Percentiles rank a stretch among this genome's conserved stretches.
Conservation (phyloP, 2,329 filamentous ascomycete species). For the Nigrograna mackinnonii region DNA sequence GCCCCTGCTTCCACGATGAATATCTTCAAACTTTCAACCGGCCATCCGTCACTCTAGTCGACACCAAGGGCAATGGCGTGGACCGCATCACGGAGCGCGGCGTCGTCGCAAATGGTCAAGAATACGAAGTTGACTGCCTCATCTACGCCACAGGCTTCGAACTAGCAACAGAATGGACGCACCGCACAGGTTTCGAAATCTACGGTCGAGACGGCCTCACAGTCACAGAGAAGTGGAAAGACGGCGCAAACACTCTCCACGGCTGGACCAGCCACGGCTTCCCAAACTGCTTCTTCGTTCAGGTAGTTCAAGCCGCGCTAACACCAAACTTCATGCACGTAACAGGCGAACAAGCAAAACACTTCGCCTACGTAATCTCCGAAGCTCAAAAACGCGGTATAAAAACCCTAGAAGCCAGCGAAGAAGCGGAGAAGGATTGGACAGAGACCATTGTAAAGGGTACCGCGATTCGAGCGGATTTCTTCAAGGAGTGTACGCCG, state of each 20-base stretch:
- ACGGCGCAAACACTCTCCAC: constrained; percentile 56
- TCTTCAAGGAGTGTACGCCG: constrained; percentile 56
- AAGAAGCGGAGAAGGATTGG: constrained; percentile 54
- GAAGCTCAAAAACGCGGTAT: constrained; percentile 33
- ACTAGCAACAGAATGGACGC: constrained; percentile 31
- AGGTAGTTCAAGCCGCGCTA: constrained; percentile 20
- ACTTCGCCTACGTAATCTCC: constrained; percentile 51
- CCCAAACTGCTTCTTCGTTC: constrained; percentile 58
- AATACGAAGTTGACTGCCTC: constrained; percentile 54
- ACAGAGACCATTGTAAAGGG: constrained; percentile 43
- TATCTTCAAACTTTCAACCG: constrained; percentile 64
- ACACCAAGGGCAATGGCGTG: constrained; percentile 61
- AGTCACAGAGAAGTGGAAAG: constrained; percentile 52
- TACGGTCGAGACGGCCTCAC: constrained; percentile 49
- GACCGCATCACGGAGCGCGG: constrained; percentile 43
- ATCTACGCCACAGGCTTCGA: constrained; percentile 53
- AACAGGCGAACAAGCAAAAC: constrained; percentile 33
- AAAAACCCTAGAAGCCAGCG: constrained; percentile 49
- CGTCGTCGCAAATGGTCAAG: constrained; percentile 51
- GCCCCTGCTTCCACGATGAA: constrained; percentile 64
- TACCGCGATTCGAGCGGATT: constrained; percentile 44
- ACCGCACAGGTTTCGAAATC: constrained; percentile 41
- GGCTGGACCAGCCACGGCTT: constrained; percentile 54
- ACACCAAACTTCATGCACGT: constrained; percentile 31
- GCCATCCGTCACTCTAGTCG: constrained; percentile 61